Percentiles rank a stretch among this genome's conserved stretches.
phyloP scores from a whole-genome alignment of 2,329 filamentous ascomycete genomes.

The Hymenoscyphus linearis region DNA sequence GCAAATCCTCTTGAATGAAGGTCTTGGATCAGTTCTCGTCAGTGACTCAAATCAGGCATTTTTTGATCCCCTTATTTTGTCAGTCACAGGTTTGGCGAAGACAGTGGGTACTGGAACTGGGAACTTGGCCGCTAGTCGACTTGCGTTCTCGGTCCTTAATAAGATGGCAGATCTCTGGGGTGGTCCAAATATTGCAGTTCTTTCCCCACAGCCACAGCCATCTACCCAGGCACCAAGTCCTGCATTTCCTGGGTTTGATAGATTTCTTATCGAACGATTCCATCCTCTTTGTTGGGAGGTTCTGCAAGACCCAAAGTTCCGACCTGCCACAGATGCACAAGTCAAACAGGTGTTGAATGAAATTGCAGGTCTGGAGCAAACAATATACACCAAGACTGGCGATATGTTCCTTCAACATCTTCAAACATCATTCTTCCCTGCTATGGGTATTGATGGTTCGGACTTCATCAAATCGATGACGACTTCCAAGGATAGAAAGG shows the following conservation, averaged over 20 bases:
- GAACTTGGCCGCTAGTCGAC: constrained; percentile 54
- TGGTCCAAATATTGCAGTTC: constrained; percentile 67
- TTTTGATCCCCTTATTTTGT: constrained; percentile 82
- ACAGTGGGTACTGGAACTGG: constrained; percentile 59
- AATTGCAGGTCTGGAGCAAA: constrained; percentile 80
- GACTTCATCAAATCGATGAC: constrained; percentile 56
- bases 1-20: constrained; percentile 83
- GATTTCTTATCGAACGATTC: constrained; percentile 84
- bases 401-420: constrained; percentile 70
- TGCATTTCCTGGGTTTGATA: constrained; percentile 79
- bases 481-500: constrained; percentile 53
- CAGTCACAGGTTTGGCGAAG: constrained; percentile 77
- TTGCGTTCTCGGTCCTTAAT: constrained; percentile 77
- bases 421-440: constrained; percentile 57
- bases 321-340: constrained; percentile 75
- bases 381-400: constrained; percentile 86
- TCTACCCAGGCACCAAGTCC: constrained; percentile 48
- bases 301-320: constrained; percentile 72
- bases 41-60: constrained; percentile 84
- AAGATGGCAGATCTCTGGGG: constrained; percentile 89
- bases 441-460: constrained; percentile 56
- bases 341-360: constrained; percentile 83
- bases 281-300: constrained; percentile 88
- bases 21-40: constrained; percentile 81
- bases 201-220: constrained; percentile 46